Base-by-base conservation (phyloP, 1,139 yeast genomes). In the Pichia sp. region DNA sequence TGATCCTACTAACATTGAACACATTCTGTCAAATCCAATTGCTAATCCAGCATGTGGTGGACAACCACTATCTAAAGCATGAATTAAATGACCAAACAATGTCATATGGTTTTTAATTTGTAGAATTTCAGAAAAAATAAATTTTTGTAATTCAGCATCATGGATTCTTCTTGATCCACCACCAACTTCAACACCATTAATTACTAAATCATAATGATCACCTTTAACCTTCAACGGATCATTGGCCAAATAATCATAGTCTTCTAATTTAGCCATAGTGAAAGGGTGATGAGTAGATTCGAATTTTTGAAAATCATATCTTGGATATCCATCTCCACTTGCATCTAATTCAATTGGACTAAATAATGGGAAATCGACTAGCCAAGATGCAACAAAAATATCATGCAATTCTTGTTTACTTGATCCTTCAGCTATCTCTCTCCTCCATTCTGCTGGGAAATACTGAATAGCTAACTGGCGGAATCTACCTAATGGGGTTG, bases 21-120 rank as follows among this genome's bases (percentile, higher is more conserved):
- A 82, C 70, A 92, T 70, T 51, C 99, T 71, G 63, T 92, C 99
- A 55, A 92, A 86, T 0, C 98, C 99, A 45, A 92, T 70, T 0
- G 98, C 99, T 42, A 92, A 70, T 0, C 99, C 99, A 3, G 97
- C 97, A 67, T 92, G 99, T 0, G 99, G 98, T 0, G 99, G 99
- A 59, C 97, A 89, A 1, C 98, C 98, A 68, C 86, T 80, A 37
- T 78, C 77, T 49, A 92, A 76, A 0, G 96, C 97, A 39, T 73
- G 70, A 30, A 94, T 68, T 40, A 92, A 70, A 63, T 94, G 99
- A 0, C 96, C 95, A 68, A 92, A 92, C n/a, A 87, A 67, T 22
- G 63, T 61, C 40, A 80, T 70, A 42, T 84, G 74, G 52, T 86
- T 70, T 0, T 59, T 44, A 3, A 84, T 80, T 11, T 69, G 61